Evolutionary conservation across 257 asterid genomes (phyloP).

Genomic region (Schizonepeta tenuifolia): DNA sequence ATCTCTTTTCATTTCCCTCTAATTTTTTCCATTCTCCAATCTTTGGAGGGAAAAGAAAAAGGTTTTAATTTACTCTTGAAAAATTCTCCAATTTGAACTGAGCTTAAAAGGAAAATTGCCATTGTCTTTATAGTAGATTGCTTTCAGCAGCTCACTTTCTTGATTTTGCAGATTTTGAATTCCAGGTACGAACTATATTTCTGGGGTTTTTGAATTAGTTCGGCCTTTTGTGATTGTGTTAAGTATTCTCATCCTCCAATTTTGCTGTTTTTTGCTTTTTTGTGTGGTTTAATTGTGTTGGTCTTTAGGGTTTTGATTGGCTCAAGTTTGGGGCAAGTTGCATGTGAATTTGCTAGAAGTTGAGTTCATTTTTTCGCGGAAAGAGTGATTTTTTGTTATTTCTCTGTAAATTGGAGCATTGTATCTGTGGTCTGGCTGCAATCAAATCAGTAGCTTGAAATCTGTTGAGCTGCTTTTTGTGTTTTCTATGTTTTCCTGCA

Average conservation of each 20-base stretch:
- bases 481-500: not conserved
- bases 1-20: constrained; percentile 55
- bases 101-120: constrained; percentile 29
- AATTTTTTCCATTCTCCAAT: constrained; percentile 41
- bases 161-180: constrained; percentile 33
- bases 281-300: constrained; percentile 22
- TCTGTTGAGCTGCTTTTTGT: constrained; percentile 17
- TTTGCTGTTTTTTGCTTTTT: constrained; percentile 2
- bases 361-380: constrained; percentile 1
- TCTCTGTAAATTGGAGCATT: constrained; percentile 14
- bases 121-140: constrained; percentile 27
- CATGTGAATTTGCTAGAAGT: constrained; percentile 27
- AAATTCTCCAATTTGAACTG: constrained; percentile 18
- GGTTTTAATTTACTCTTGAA: constrained; percentile 34
- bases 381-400: not conserved
- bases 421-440: constrained; percentile 7
- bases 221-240: constrained; percentile 31
- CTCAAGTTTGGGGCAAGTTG: constrained; percentile 37
- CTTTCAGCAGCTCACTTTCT: constrained; percentile 32
- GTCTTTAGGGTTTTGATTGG: constrained; percentile 50
- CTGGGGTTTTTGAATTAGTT: constrained; percentile 12
- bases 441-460: not conserved
- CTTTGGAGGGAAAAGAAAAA: constrained; percentile 65
- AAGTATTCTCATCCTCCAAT: constrained; percentile 4
- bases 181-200: constrained; percentile 39